A percentile compares a stretch with the other conserved stretches of the same genome.
These are phyloP conservation scores for Crotalaria pallida DNA, from an alignment of 306 rosid genomes.

Conservation along the genomic window DNA sequence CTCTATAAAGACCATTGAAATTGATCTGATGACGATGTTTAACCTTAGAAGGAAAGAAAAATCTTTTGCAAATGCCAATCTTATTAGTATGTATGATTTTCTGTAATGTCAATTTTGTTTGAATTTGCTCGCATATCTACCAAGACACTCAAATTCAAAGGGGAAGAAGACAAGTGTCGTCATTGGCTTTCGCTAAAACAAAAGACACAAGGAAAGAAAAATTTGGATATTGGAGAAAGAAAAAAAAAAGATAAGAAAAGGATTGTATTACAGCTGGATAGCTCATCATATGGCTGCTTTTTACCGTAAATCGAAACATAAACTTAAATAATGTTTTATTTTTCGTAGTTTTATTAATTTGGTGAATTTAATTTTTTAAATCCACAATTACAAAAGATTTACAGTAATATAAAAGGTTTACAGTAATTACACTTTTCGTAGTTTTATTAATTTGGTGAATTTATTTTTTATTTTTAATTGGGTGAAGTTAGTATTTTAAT, in stretches of 20 bases:
- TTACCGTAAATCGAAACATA: conserved; percentile 12
- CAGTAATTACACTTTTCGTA: no score
- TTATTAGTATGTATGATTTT: neutral
- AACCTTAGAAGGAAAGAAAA: neutral
- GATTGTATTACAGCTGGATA: conserved; percentile 43
- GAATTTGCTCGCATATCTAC: neutral
- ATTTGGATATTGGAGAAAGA: neutral
- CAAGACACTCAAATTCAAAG: conserved; percentile 2
- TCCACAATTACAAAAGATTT: no score
- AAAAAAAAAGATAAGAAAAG: neutral
- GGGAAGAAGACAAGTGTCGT: conserved; percentile 30
- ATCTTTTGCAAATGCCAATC: neutral
- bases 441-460: no score
- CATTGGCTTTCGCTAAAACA: conserved; percentile 17
- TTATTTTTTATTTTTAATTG: no score
- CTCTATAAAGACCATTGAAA: neutral
- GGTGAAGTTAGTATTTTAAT: no score
- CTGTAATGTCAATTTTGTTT: neutral
- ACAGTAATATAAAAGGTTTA: no score
- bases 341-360: no score
- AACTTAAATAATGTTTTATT: no score
- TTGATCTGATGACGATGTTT: neutral
- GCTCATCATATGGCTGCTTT: conserved; percentile 11
- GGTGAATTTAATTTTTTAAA: no score
- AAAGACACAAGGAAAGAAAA: conserved; percentile 10